Evolutionary conservation across 169 alveolate species (phyloP), one percentile per base, ranked within the genome.

Genomic region (Babesia gibsoni): DNA sequence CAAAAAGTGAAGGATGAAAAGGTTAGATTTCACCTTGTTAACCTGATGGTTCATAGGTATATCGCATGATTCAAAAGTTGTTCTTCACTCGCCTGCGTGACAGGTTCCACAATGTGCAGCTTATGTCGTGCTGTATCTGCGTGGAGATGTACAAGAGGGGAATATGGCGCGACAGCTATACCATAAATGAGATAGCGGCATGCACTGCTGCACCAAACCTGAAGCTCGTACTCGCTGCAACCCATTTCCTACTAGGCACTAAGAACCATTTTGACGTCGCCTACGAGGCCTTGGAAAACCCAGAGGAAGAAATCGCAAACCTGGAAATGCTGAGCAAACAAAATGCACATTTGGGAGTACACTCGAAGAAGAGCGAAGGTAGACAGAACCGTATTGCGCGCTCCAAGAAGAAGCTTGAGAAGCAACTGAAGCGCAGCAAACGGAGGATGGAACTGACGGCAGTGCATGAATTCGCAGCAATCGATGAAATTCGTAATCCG

Each of bases 71-170:
- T 12, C 61, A 75, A 43, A 49, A 45, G 0, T 36, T 75, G 2
- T 48, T 75, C 46, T 75, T 39, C 57, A 70, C 49, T 32, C 37
- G 35, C 25, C 25, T 75, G 39, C 27, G 50, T 6, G 54, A 41
- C 6, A 54, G 48, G 37, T 65, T 49, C 27, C 25, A 33, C n/a
- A 46, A 65, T 37, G 68, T 75, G 10, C 58, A 66, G 54, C 54
- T 82, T 16, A 56, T 84, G 7, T 53, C 90, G 10, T 48, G 88
- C 70, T 68, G 88, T 14, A 84, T 84, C 16, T 52, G 75, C 35
- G 81, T 84, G 32, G 91, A 84, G 39, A 67, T 84, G 78, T 54
- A 82, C 65, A 58, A 82, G 10, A 53, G 84, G 42, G 52, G 77
- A n/a, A 48, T 73, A 5, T 84, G 91, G 91, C 69, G 67, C 32